phyloP scores from a whole-genome alignment of 2,329 filamentous ascomycete genomes.

The Arthrobotrys sinensis region DNA sequence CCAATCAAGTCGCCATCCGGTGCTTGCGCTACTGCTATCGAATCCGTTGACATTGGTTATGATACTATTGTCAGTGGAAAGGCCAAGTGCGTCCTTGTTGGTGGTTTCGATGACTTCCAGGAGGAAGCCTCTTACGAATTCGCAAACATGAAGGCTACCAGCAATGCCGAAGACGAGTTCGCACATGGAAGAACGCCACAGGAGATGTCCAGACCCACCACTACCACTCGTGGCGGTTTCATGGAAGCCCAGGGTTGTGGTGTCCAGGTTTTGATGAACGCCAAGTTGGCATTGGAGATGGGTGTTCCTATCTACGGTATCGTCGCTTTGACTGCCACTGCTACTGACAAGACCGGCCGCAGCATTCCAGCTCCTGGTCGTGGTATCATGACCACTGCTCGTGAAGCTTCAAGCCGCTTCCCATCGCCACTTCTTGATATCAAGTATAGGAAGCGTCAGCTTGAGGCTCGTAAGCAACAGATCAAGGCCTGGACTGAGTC shows the following conservation, averaged over 20 bases:
- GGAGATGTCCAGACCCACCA: slow-evolving; percentile 98
- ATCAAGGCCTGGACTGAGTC: slow-evolving; percentile 98
- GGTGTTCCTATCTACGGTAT: slow-evolving; percentile 98
- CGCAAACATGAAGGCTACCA: slow-evolving; percentile 99
- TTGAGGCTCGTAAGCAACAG: slow-evolving; percentile 92
- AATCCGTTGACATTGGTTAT: slow-evolving; percentile 97
- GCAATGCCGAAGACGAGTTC: slow-evolving; percentile 97
- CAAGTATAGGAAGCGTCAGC: slow-evolving; percentile 95
- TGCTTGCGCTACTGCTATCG: slow-evolving; percentile 96
- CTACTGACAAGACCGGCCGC: slow-evolving; percentile 98
- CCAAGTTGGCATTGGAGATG: slow-evolving; percentile 96
- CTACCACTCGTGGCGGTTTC: slow-evolving; percentile 96
- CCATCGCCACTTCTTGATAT: slow-evolving; percentile 96
- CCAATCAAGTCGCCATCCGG: slow-evolving; percentile 99
- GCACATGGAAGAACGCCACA: slow-evolving; percentile 92
- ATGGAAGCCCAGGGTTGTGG: slow-evolving; percentile 99
- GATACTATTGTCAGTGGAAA: slow-evolving; percentile 99
- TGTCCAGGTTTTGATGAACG: slow-evolving; percentile 99
- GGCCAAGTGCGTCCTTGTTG: slow-evolving; percentile 95
- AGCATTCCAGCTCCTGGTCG: slow-evolving; percentile 97
- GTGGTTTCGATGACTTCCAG: slow-evolving; percentile 99
- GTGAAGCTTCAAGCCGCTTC: slow-evolving; percentile 91
- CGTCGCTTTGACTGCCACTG: slow-evolving; percentile 91
- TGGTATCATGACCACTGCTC: slow-evolving; percentile 95
- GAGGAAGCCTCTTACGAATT: slow-evolving; percentile 99